Evolutionary conservation across 2,329 filamentous ascomycete species (phyloP).

Genomic region (Xylariomycetidae sp.): DNA sequence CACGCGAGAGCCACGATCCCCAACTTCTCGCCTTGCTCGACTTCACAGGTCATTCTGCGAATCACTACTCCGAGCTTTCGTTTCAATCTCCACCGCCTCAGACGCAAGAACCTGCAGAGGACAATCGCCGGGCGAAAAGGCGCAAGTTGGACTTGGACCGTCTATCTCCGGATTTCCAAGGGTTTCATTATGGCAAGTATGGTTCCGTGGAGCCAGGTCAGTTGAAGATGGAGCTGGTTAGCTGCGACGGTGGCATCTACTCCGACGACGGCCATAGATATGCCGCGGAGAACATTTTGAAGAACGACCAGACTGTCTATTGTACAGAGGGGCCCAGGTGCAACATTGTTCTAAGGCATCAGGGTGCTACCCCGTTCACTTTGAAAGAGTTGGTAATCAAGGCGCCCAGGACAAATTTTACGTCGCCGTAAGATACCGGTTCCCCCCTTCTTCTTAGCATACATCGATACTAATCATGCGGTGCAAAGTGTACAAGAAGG

Average conservation of each 20-base stretch:
- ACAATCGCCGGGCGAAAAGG: slow-evolving; percentile 55
- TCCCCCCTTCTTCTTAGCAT: slow-evolving; percentile 20
- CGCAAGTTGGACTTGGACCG: slow-evolving; percentile 66
- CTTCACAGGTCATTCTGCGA: slow-evolving; percentile 15
- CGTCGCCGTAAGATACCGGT: slow-evolving; percentile 65
- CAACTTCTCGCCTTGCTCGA: slow-evolving; percentile 20
- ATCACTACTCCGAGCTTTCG: slow-evolving; percentile 18
- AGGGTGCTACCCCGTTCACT: slow-evolving; percentile 74
- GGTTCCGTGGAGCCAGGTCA: slow-evolving; percentile 82
- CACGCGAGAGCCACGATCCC: slow-evolving; percentile 16
- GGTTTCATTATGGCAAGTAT: slow-evolving; percentile 77
- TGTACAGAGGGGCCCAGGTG: slow-evolving; percentile 84
- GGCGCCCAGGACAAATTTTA: slow-evolving; percentile 75
- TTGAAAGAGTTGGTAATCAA: slow-evolving; percentile 85
- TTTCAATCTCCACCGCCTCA: slow-evolving; percentile 20
- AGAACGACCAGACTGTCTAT: slow-evolving; percentile 79
- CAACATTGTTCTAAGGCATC: slow-evolving; percentile 80
- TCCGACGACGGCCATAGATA: slow-evolving; percentile 57
- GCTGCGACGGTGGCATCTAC: slow-evolving; percentile 78
- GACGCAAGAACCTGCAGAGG: slow-evolving; percentile 21
- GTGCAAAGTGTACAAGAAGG: slow-evolving; percentile 73
- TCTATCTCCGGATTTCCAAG: slow-evolving; percentile 42
- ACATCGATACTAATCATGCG: slow-evolving; percentile 22
- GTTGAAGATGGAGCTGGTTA: slow-evolving; percentile 81
- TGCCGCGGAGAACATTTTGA: slow-evolving; percentile 75